phyloP scores from a whole-genome alignment of 306 rosid species.

The Hippophae gyantsensis region DNA sequence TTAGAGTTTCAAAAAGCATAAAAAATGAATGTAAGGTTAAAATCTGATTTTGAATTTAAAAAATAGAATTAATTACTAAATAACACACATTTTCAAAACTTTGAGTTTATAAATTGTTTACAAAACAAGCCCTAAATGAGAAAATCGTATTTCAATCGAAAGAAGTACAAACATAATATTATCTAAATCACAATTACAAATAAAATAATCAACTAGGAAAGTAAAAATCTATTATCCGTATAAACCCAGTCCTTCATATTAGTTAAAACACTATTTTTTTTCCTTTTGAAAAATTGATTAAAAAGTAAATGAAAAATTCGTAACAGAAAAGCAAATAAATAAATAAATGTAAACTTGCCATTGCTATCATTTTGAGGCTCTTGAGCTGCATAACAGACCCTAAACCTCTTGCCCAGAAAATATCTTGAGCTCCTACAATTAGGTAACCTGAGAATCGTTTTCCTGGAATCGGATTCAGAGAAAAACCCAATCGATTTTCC shows the following conservation, averaged over 20 bases:
- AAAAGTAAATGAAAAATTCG: not conserved
- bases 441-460: constrained; percentile 28
- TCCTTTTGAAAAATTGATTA: too few relatives aligned
- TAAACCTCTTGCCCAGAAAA: constrained; percentile 22
- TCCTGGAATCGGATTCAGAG: constrained; percentile 25
- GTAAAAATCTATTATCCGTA: not conserved
- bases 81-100: too few relatives aligned
- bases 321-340: not conserved
- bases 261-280: not conserved
- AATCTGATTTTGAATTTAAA: too few relatives aligned
- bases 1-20: too few relatives aligned
- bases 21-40: too few relatives aligned
- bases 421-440: constrained; percentile 20
- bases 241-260: not conserved
- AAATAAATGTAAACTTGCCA: constrained; percentile 36
- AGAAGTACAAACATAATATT: too few relatives aligned
- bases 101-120: too few relatives aligned
- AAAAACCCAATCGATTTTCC: constrained; percentile 33
- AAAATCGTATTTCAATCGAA: too few relatives aligned
- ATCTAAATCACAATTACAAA: too few relatives aligned
- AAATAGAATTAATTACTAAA: too few relatives aligned
- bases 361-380: constrained; percentile 51
- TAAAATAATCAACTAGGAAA: not conserved
- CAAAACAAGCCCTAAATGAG: too few relatives aligned
- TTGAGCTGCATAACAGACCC: constrained; percentile 48